phyloP scores from a whole-genome alignment of 768 basidiomycete genomes.

The Tulasnella sp. region DNA sequence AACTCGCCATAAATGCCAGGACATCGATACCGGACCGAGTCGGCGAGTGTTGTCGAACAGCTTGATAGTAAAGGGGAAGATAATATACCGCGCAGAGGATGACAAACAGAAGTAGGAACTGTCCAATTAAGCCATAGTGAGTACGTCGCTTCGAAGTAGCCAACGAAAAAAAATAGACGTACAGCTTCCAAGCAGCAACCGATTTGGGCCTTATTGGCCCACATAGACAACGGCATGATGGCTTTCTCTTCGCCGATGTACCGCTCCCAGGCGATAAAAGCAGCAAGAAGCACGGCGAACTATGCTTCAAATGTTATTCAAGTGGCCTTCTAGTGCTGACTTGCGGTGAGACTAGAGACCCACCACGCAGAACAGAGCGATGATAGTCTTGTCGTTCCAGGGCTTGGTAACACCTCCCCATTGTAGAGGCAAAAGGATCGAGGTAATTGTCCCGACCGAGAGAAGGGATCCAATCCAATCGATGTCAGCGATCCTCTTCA shows the following conservation, averaged over 20 bases:
- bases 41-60: constrained; percentile 23
- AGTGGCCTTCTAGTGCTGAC: constrained; percentile 16
- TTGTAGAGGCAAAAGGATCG: constrained; percentile 30
- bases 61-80: constrained; percentile 26
- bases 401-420: constrained; percentile 33
- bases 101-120: constrained; percentile 19
- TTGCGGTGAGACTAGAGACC: background rate
- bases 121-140: background rate
- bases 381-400: constrained; percentile 27
- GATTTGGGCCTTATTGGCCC: constrained; percentile 24
- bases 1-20: constrained; percentile 24
- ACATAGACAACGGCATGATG: constrained; percentile 27
- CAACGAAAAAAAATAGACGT: background rate
- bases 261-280: constrained; percentile 26
- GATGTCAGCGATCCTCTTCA: constrained; percentile 18
- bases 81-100: constrained; percentile 24
- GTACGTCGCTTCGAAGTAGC: background rate
- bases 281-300: constrained; percentile 23
- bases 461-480: constrained; percentile 31
- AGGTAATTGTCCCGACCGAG: constrained; percentile 26
- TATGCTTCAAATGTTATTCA: constrained; percentile 8
- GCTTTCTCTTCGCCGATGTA: constrained; percentile 25
- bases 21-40: constrained; percentile 28
- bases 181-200: constrained; percentile 22
- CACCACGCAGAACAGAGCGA: constrained; percentile 21